Evolutionary conservation across 1,284 basidiomycete species (phyloP).

Genomic region (Cystobasidium sp.): DNA sequence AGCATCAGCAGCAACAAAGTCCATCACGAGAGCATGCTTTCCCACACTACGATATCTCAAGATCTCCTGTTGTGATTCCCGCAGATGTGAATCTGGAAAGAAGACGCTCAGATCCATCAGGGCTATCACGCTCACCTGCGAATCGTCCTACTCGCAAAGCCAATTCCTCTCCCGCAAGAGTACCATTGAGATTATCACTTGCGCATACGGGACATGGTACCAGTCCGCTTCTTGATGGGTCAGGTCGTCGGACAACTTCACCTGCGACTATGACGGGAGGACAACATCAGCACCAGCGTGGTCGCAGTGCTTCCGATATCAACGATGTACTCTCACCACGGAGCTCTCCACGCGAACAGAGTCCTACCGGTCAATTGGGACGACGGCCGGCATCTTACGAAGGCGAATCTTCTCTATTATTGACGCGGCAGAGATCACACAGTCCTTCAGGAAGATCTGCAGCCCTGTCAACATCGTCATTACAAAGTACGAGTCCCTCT

Average conservation of each 20-base stretch:
- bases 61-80: neutral
- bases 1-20: neutral
- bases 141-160: neutral
- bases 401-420: too few species aligned
- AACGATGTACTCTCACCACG: neutral
- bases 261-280: too few species aligned
- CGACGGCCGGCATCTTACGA: neutral
- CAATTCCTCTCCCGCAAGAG: slow-evolving; percentile 6
- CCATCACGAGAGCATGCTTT: neutral
- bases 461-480: too few species aligned
- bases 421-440: too few species aligned
- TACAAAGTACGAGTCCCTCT: too few species aligned
- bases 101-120: slow-evolving; percentile 5
- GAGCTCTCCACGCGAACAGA: neutral
- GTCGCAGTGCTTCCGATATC: neutral
- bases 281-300: neutral
- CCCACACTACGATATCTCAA: neutral
- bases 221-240: neutral
- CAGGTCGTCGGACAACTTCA: neutral
- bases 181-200: neutral
- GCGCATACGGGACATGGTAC: neutral
- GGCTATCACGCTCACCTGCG: neutral
- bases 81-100: neutral
- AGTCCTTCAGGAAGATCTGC: too few species aligned
- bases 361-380: neutral